A percentile compares a stretch with the other conserved stretches of the same genome.
Conservation (phyloP, 2,329 filamentous ascomycete species). For the Hawksworthiomyces lignivorus region DNA sequence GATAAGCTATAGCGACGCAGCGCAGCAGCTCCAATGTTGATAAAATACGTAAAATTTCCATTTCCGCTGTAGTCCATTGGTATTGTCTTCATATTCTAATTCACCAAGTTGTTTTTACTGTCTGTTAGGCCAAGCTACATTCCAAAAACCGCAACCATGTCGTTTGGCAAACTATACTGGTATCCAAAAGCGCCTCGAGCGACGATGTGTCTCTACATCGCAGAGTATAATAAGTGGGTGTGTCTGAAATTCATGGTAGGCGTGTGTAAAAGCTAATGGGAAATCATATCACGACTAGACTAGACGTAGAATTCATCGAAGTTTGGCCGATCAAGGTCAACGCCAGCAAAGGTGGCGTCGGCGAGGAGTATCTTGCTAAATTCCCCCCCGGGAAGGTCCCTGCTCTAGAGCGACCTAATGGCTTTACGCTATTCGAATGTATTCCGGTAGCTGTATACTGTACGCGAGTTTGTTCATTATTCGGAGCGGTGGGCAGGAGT, state of each 20-base stretch:
- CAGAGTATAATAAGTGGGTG: not conserved
- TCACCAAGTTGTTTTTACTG: not conserved
- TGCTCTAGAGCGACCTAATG: slow-evolving; percentile 38
- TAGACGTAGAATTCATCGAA: slow-evolving; percentile 1
- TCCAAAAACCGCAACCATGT: slow-evolving; percentile 18
- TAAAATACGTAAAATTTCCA: too few species aligned
- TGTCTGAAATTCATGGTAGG: not conserved
- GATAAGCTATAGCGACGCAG: too few species aligned
- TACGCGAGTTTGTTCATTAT: not conserved
- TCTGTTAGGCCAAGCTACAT: too few species aligned
- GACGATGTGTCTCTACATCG: slow-evolving; percentile 5
- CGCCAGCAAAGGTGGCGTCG: slow-evolving; percentile 1
- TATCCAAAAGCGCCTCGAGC: slow-evolving; percentile 3
- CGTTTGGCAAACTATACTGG: slow-evolving; percentile 2
- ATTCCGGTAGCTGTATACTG: slow-evolving; percentile 30
- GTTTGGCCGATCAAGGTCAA: not conserved
- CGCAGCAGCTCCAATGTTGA: too few species aligned
- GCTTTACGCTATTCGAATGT: slow-evolving; percentile 36
- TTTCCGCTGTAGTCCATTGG: too few species aligned
- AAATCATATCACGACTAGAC: not conserved
- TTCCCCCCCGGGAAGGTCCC: slow-evolving; percentile 47
- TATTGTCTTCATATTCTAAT: slow-evolving; percentile 31
- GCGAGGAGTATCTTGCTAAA: slow-evolving; percentile 36
- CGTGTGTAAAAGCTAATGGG: too few species aligned
- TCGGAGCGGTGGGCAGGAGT: too few species aligned